These are phyloP conservation scores for Houttuynia cordata DNA, from an alignment of 164 flowering plant genomes.

Conservation along the genomic window DNA sequence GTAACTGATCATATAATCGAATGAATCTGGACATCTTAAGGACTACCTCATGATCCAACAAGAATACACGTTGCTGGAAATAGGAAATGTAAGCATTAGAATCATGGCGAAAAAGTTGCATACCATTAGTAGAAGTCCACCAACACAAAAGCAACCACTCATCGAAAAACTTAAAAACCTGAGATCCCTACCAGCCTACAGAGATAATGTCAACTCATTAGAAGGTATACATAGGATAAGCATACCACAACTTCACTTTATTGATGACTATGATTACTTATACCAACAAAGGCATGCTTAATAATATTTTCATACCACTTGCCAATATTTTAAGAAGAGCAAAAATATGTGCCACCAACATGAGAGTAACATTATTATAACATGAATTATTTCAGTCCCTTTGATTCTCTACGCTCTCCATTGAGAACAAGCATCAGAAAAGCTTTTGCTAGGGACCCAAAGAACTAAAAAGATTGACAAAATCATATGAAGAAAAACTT, in stretches of 20 bases:
- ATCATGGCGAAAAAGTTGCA: background rate
- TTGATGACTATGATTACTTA: background rate
- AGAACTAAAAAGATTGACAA: no score
- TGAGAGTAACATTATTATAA: no score
- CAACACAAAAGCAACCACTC: constrained; percentile 36
- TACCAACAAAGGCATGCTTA: background rate
- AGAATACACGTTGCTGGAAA: background rate
- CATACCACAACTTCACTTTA: background rate
- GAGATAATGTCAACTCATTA: background rate
- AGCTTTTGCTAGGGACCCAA: no score
- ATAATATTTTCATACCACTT: no score
- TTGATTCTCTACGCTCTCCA: no score
- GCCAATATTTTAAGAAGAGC: no score
- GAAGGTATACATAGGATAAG: background rate
- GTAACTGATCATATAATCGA: no score
- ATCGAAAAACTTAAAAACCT: constrained; percentile 29
- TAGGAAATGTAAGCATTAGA: background rate
- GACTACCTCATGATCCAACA: no score
- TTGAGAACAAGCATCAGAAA: no score
- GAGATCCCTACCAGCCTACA: constrained; percentile 29
- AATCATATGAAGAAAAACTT: background rate
- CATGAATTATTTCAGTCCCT: no score
- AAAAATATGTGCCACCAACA: no score
- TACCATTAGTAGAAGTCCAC: constrained; percentile 38
- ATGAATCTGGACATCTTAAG: no score